A percentile compares a stretch with the other conserved stretches of the same genome.
phyloP scores from a whole-genome alignment of 805 yeast genomes.

The Candida wancherniae region DNA sequence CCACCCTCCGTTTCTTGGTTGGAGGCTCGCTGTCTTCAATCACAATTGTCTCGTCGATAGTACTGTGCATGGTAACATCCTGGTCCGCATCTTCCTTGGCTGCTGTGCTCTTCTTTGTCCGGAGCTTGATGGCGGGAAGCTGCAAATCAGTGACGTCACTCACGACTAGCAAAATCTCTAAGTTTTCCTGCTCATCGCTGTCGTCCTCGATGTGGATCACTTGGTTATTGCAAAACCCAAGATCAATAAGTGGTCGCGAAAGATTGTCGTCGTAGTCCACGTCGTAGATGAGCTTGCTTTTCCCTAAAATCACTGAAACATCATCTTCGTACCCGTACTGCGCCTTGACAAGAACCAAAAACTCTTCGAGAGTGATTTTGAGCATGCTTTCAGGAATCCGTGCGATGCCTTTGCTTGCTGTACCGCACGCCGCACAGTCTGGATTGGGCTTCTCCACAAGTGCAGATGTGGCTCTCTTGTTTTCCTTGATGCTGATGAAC shows the following conservation, averaged over 20 bases:
- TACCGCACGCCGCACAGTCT: slow-evolving; percentile 62
- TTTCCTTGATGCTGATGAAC: slow-evolving; percentile 43
- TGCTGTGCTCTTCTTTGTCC: slow-evolving; percentile 4
- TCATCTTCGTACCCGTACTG: slow-evolving; percentile 51
- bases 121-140: slow-evolving; percentile 17
- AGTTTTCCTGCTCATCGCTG: slow-evolving; percentile 56
- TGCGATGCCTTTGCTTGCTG: slow-evolving; percentile 31
- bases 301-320: slow-evolving; percentile 57
- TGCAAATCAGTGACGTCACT: slow-evolving; percentile 3
- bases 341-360: slow-evolving; percentile 46
- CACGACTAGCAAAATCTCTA: slow-evolving; percentile 53
- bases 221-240: slow-evolving; percentile 56
- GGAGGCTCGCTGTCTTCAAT: slow-evolving; percentile 15
- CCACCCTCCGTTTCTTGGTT: slow-evolving; percentile 12
- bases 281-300: slow-evolving; percentile 68
- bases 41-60: slow-evolving; percentile 6
- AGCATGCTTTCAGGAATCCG: slow-evolving; percentile 36
- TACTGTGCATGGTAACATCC: slow-evolving; percentile 2
- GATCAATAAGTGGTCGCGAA: slow-evolving; percentile 39
- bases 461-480: slow-evolving; percentile 64
- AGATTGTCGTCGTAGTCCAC: slow-evolving; percentile 81
- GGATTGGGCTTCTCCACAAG: slow-evolving; percentile 58
- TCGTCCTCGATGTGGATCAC: slow-evolving; percentile 75
- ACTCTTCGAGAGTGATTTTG: slow-evolving; percentile 39
- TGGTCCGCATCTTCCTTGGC: slow-evolving; percentile 1